These are phyloP conservation scores for Stereum hirsutum DNA, from an alignment of 1,284 basidiomycete genomes.

Conservation along the genomic window DNA sequence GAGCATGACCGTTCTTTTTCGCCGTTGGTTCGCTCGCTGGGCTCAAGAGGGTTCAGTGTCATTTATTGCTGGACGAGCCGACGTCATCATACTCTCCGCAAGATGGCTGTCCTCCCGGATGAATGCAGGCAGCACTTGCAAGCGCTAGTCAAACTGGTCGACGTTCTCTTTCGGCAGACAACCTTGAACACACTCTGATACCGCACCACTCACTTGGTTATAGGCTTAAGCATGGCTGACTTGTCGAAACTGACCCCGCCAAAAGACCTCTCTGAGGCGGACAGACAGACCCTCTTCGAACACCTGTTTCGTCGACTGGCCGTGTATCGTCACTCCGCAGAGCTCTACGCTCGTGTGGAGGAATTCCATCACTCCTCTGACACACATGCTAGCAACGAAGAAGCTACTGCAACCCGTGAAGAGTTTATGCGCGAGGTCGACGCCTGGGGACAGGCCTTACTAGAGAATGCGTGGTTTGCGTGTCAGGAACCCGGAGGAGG, in stretches of 20 bases:
- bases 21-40: no score
- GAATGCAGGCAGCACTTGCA: no score
- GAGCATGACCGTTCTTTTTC: no score
- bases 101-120: no score
- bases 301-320: conserved; percentile 38
- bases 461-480: conserved; percentile 36
- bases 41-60: no score
- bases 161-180: no score
- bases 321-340: conserved; percentile 33
- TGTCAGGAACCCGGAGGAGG: conserved; percentile 38
- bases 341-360: conserved; percentile 27
- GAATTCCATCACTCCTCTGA: conserved; percentile 24
- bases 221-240: no score
- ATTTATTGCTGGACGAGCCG: no score
- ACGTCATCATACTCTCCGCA: no score
- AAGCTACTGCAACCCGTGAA: conserved; percentile 15
- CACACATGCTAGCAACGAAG: conserved; percentile 10
- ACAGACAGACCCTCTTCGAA: conserved; percentile 31
- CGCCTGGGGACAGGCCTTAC: conserved; percentile 35
- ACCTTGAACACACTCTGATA: no score
- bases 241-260: conserved; percentile 31
- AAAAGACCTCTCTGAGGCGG: conserved; percentile 26
- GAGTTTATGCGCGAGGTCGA: conserved; percentile 29
- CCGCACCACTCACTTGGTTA: no score
- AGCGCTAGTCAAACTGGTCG: no score